Conservation (phyloP, 768 basidiomycete species). For the Pleurotus djamor region DNA sequence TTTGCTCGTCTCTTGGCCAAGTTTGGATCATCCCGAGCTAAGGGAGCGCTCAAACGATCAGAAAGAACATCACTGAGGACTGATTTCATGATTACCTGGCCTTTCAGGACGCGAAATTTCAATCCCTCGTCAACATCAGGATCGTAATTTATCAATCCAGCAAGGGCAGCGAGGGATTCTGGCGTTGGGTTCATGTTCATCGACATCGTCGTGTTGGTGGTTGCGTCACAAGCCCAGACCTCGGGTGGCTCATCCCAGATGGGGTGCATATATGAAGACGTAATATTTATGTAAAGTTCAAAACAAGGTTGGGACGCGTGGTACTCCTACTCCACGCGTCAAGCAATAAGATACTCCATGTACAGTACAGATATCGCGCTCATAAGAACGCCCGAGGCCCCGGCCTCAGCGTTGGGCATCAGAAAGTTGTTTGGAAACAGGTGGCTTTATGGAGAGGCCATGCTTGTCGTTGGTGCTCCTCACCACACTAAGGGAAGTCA, state of each 20-base stretch:
- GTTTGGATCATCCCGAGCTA: slow-evolving; percentile 27
- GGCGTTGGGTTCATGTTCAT: slow-evolving; percentile 1
- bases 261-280: too few relatives aligned
- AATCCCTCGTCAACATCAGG: slow-evolving; percentile 10
- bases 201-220: neutral
- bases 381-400: neutral
- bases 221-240: too few relatives aligned
- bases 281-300: too few relatives aligned
- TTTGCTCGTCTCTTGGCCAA: slow-evolving; percentile 14
- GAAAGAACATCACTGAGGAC: too few relatives aligned
- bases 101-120: slow-evolving; percentile 13
- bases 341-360: too few relatives aligned
- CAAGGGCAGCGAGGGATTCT: slow-evolving; percentile 13
- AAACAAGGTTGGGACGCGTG: too few relatives aligned
- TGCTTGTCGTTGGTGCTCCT: slow-evolving; percentile 30
- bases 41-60: too few relatives aligned
- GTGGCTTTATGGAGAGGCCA: slow-evolving; percentile 30
- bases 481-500: slow-evolving; percentile 25
- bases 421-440: slow-evolving; percentile 31
- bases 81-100: slow-evolving; percentile 12
- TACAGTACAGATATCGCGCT: neutral
- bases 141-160: slow-evolving; percentile 11
- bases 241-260: too few relatives aligned
- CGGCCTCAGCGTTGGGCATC: slow-evolving; percentile 3
- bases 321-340: too few relatives aligned